These are phyloP conservation scores for Colletotrichum sp. DNA, from an alignment of 2,329 filamentous ascomycete genomes.

Conservation along the genomic window DNA sequence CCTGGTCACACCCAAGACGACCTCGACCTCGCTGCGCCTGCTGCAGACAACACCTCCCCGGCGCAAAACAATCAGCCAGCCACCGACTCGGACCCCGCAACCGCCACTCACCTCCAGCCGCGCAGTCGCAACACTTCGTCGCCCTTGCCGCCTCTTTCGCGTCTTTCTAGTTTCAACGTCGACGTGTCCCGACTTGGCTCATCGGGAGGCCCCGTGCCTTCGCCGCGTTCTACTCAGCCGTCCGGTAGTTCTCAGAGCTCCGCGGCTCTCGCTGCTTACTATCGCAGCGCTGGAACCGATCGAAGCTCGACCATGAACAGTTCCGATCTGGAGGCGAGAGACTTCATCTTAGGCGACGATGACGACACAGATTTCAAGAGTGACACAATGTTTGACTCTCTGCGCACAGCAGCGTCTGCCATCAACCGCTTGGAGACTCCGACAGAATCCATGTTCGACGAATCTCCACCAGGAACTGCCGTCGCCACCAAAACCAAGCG, in stretches of 20 bases:
- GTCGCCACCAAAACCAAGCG: slow-evolving; percentile 59
- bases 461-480: slow-evolving; percentile 69
- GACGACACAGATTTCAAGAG: slow-evolving; percentile 81
- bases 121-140: slow-evolving; percentile 55
- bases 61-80: slow-evolving; percentile 33
- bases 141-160: slow-evolving; percentile 60
- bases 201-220: slow-evolving; percentile 42
- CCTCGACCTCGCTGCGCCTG: slow-evolving; percentile 19
- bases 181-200: slow-evolving; percentile 56
- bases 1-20: slow-evolving; percentile 31
- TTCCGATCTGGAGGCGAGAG: slow-evolving; percentile 71
- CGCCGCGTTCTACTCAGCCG: slow-evolving; percentile 44
- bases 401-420: slow-evolving; percentile 73
- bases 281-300: slow-evolving; percentile 46
- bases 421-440: slow-evolving; percentile 73
- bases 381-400: slow-evolving; percentile 78
- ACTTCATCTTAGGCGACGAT: slow-evolving; percentile 72
- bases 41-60: slow-evolving; percentile 21
- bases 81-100: slow-evolving; percentile 28
- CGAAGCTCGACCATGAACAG: slow-evolving; percentile 70
- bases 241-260: slow-evolving; percentile 48
- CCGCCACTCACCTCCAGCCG: slow-evolving; percentile 32
- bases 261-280: slow-evolving; percentile 46
- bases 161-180: slow-evolving; percentile 59
- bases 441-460: slow-evolving; percentile 81